Evolutionary conservation across 2,329 filamentous ascomycete genomes (phyloP).

Genomic region (Fusarium sacchari): DNA sequence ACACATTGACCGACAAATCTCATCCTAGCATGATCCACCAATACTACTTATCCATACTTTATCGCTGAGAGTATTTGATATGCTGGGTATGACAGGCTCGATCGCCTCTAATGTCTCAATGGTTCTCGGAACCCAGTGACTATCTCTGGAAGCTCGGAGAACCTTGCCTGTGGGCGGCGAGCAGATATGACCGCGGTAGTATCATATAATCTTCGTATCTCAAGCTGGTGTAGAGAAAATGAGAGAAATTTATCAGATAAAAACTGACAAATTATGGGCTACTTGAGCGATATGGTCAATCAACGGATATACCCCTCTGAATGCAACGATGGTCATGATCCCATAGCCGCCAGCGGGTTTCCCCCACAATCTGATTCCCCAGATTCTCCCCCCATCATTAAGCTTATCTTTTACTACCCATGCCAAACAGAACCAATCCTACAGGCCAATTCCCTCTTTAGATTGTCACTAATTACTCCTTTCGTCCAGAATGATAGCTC

Average conservation of each 20-base stretch:
- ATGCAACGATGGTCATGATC: neutral
- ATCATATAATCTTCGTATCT: neutral
- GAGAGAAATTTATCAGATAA: neutral
- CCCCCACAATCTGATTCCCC: neutral
- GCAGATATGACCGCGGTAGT: neutral
- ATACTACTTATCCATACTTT: fast-evolving
- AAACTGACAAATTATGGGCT: fast-evolving
- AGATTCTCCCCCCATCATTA: neutral
- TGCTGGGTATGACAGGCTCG: fast-evolving
- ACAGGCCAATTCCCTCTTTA: neutral
- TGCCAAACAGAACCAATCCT: neutral
- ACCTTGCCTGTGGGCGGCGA: neutral
- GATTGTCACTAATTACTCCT: neutral
- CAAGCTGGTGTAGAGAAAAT: fast-evolving
- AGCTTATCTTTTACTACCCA: neutral
- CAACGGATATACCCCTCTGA: neutral
- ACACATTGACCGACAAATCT: neutral
- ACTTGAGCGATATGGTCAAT: neutral
- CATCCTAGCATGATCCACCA: too few species aligned
- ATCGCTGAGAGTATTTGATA: neutral
- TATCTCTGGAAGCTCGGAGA: too few species aligned
- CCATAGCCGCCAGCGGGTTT: conserved; percentile 2
- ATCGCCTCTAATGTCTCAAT: too few species aligned
- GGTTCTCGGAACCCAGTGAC: neutral
- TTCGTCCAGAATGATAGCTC: neutral